Evolutionary conservation across 2,329 filamentous ascomycete species (phyloP).

Genomic region (Diaporthe sp.): DNA sequence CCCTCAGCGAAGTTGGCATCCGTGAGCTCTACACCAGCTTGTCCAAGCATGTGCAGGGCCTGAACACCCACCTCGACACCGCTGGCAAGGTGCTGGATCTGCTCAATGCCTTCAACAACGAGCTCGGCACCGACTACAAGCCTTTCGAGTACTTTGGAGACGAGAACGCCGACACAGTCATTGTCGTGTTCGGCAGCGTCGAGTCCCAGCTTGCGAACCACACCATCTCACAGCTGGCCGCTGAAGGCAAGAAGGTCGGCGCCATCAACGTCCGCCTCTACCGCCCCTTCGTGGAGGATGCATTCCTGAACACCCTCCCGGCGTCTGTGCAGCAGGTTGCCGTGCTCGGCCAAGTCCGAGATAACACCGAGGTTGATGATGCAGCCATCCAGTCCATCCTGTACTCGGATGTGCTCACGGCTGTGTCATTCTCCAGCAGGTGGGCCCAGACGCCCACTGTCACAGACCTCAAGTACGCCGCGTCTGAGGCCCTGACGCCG

Average conservation of each 20-base stretch:
- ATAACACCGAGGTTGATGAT: slow-evolving; percentile 79
- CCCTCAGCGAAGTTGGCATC: slow-evolving; percentile 72
- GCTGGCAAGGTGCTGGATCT: slow-evolving; percentile 78
- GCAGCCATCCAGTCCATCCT: slow-evolving; percentile 82
- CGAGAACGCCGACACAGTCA: slow-evolving; percentile 78
- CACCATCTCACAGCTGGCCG: slow-evolving; percentile 77
- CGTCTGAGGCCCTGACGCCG: slow-evolving; percentile 68
- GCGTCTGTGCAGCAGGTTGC: slow-evolving; percentile 79
- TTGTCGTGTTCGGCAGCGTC: slow-evolving; percentile 92
- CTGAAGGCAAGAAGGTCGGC: slow-evolving; percentile 81
- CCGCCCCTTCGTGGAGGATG: slow-evolving; percentile 93
- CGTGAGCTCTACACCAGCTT: slow-evolving; percentile 74
- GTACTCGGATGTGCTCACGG: slow-evolving; percentile 90
- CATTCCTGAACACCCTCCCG: slow-evolving; percentile 86
- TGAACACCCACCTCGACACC: slow-evolving; percentile 76
- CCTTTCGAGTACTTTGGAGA: slow-evolving; percentile 96
- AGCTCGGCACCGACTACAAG: slow-evolving; percentile 92
- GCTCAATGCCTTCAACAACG: slow-evolving; percentile 82
- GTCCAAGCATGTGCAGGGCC: slow-evolving; percentile 65
- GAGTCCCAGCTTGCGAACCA: slow-evolving; percentile 89
- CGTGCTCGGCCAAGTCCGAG: slow-evolving; percentile 88
- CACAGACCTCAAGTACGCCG: slow-evolving; percentile 90
- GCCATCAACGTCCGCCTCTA: slow-evolving; percentile 94
- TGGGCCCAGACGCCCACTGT: slow-evolving; percentile 73
- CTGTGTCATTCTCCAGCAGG: slow-evolving; percentile 81